Evolutionary conservation across 768 basidiomycete genomes (phyloP).

Genomic region (Suillus clintonianus): DNA sequence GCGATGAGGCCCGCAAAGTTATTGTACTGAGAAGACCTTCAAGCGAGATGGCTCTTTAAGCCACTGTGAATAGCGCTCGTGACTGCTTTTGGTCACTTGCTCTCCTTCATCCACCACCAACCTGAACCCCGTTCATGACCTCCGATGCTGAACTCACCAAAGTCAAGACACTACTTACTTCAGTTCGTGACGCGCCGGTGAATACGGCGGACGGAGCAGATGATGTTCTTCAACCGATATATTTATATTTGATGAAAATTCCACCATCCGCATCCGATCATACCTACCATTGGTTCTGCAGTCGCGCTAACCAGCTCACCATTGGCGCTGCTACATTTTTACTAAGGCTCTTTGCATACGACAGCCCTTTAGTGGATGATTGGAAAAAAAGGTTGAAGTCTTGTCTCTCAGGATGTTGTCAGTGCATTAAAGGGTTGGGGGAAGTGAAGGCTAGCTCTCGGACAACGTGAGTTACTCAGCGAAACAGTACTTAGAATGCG

Average conservation of each 20-base stretch:
- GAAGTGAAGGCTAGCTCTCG: conserved; percentile 64
- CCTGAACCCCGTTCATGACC: conserved; percentile 23
- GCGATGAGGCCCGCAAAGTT: neutral
- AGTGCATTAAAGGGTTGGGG: conserved; percentile 70
- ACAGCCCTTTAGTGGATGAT: conserved; percentile 51
- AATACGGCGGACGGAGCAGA: conserved; percentile 51
- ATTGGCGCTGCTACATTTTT: conserved; percentile 78
- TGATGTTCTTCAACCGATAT: conserved; percentile 50
- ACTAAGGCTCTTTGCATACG: conserved; percentile 80
- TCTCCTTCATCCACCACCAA: neutral
- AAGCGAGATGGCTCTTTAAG: neutral
- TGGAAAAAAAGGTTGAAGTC: conserved; percentile 63
- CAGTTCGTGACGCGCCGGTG: conserved; percentile 60
- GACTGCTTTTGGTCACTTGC: neutral
- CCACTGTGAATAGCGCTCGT: neutral
- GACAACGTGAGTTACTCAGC: conserved; percentile 62
- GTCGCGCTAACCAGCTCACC: conserved; percentile 53
- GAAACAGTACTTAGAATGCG: conserved; percentile 5
- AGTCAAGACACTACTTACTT: conserved; percentile 51
- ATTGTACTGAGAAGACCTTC: neutral
- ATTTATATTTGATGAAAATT: conserved; percentile 53
- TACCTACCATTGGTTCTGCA: conserved; percentile 81
- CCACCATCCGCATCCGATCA: conserved; percentile 39
- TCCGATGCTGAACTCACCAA: conserved; percentile 30
- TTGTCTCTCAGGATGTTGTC: conserved; percentile 64